These are phyloP conservation scores for Typha latifolia DNA, from an alignment of 176 grass and related monocot genomes.

Conservation along the genomic window DNA sequence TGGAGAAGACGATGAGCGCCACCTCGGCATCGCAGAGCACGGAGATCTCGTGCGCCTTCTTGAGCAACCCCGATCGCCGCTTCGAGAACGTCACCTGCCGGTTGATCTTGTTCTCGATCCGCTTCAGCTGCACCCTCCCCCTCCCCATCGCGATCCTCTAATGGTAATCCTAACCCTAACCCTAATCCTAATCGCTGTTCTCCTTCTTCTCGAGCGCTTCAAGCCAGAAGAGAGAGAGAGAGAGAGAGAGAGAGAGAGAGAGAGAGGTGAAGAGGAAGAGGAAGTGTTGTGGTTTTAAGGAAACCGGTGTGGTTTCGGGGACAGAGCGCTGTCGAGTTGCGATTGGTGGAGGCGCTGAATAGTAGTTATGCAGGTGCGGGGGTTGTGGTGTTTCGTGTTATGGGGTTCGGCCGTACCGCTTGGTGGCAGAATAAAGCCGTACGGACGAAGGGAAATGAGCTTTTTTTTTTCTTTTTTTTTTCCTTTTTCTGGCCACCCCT, in stretches of 20 bases:
- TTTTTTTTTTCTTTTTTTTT: too few relatives aligned
- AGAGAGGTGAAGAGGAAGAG: not conserved
- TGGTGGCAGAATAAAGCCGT: too few relatives aligned
- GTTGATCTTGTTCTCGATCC: slow-evolving; percentile 24
- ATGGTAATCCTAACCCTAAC: not conserved
- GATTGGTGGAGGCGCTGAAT: not conserved
- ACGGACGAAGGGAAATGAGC: too few relatives aligned
- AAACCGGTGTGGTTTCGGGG: not conserved
- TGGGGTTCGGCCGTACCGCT: not conserved
- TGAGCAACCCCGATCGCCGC: slow-evolving; percentile 19
- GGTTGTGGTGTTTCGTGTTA: not conserved
- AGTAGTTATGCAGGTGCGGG: not conserved
- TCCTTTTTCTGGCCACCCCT: too few relatives aligned
- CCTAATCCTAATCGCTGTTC: not conserved
- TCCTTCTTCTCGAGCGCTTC: too few relatives aligned
- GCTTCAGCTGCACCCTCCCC: slow-evolving; percentile 23
- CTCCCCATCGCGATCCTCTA: not conserved
- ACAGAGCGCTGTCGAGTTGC: not conserved
- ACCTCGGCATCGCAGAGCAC: slow-evolving; percentile 21
- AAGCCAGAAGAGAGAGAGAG: not conserved
- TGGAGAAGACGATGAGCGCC: slow-evolving; percentile 16
- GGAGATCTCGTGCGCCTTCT: slow-evolving; percentile 28
- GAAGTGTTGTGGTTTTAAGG: not conserved
- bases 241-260: not conserved
- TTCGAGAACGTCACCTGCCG: slow-evolving; percentile 25